A percentile compares a stretch with the other conserved stretches of the same genome.
phyloP scores from a whole-genome alignment of 208 protist genomes.

The Crithidia mellificae region DNA sequence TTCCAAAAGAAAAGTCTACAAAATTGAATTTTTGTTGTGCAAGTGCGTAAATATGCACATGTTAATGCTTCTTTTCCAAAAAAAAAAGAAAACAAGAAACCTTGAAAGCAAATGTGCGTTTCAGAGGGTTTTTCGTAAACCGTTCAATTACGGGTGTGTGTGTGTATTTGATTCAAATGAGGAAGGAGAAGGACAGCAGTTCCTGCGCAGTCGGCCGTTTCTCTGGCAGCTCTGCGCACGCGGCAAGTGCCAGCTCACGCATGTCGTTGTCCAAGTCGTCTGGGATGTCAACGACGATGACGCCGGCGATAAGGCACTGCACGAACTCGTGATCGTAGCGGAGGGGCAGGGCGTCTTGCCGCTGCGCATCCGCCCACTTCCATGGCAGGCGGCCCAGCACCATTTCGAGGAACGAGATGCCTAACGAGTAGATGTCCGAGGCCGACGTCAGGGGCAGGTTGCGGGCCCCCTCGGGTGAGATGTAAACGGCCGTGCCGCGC shows the following conservation, averaged over 20 bases:
- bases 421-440: constrained; percentile 86
- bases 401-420: constrained; percentile 80
- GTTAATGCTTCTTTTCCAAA: too few species aligned
- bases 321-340: constrained; percentile 61
- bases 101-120: too few species aligned
- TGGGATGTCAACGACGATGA: constrained; percentile 60
- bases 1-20: too few species aligned
- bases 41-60: too few species aligned
- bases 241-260: constrained; percentile 48
- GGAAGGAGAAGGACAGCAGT: constrained; percentile 59
- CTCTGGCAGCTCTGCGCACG: constrained; percentile 52
- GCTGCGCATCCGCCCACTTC: constrained; percentile 45
- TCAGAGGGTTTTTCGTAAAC: too few species aligned
- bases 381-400: constrained; percentile 73
- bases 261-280: constrained; percentile 57
- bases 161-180: constrained; percentile 28
- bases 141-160: too few species aligned
- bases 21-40: too few species aligned
- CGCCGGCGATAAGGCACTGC: constrained; percentile 52
- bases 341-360: constrained; percentile 36
- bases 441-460: constrained; percentile 52
- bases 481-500: constrained; percentile 81
- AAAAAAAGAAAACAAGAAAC: too few species aligned
- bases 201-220: constrained; percentile 57
- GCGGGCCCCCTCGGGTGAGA: constrained; percentile 77